Evolutionary conservation across 2,329 filamentous ascomycete genomes (phyloP).

Genomic region (Helminthosporium solani): DNA sequence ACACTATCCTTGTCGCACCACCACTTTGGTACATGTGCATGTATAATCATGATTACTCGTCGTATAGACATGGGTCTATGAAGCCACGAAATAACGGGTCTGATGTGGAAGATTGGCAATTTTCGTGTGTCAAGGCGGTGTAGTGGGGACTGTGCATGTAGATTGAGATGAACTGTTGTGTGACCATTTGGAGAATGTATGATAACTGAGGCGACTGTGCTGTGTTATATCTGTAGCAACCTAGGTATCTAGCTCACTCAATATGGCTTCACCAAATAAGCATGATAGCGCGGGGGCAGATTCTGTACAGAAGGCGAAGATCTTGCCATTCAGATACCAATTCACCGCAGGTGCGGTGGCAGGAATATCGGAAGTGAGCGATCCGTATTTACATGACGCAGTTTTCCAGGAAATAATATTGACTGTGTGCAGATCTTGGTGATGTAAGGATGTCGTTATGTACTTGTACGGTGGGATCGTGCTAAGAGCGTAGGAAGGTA

Average conservation of each 20-base stretch:
- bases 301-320: slow-evolving; percentile 7
- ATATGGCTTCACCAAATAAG: slow-evolving; percentile 9
- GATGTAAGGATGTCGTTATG: slow-evolving; percentile 18
- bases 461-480: background rate
- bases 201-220: too few species aligned
- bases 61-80: background rate
- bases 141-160: too few species aligned
- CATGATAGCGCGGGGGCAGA: background rate
- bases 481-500: slow-evolving; percentile 35
- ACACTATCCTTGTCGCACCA: slow-evolving; percentile 3
- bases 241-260: too few species aligned
- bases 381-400: background rate
- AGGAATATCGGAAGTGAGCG: slow-evolving; percentile 22
- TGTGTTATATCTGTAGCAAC: too few species aligned
- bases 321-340: slow-evolving; percentile 32
- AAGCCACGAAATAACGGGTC: too few species aligned
- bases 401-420: background rate
- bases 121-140: too few species aligned
- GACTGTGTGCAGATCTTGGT: slow-evolving; percentile 20
- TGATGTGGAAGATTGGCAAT: too few species aligned
- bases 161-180: too few species aligned
- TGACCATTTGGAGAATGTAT: too few species aligned
- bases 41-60: background rate
- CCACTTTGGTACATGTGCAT: too few species aligned
- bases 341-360: slow-evolving; percentile 30